These are phyloP conservation scores for Lunularia cruciata DNA, from an alignment of 225 moss, liverwort and hornwort genomes.

Conservation along the genomic window DNA sequence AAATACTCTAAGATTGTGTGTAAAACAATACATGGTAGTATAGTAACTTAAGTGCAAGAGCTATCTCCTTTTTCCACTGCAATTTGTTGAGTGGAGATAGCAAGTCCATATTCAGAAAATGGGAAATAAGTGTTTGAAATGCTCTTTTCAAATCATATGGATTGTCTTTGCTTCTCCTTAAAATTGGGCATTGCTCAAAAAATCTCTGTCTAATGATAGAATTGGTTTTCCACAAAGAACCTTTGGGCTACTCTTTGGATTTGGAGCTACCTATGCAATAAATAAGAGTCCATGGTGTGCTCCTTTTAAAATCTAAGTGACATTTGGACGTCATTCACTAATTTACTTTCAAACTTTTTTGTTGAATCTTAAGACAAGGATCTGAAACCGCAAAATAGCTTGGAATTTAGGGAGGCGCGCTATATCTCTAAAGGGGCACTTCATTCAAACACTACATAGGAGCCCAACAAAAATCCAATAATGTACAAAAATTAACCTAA, in stretches of 20 bases:
- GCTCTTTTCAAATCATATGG: conserved; percentile 20
- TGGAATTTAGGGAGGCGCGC: not conserved
- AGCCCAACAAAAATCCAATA: too few relatives aligned
- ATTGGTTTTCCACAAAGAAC: conserved; percentile 22
- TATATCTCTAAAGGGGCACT: conserved; percentile 11
- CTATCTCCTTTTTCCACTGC: conserved; percentile 17
- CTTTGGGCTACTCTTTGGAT: conserved; percentile 22
- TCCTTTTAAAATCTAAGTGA: not conserved
- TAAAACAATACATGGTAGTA: not conserved
- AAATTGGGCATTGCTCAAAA: conserved; percentile 19
- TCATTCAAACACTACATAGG: too few relatives aligned
- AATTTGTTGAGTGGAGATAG: conserved; percentile 15
- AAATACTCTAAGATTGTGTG: too few relatives aligned
- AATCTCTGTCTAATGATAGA: conserved; percentile 24
- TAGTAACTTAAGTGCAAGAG: conserved; percentile 14
- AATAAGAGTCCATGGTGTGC: conserved; percentile 11
- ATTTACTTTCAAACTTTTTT: not conserved
- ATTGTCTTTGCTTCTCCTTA: conserved; percentile 24
- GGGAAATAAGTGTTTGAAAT: conserved; percentile 23
- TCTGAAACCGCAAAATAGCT: not conserved
- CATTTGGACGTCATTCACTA: not conserved
- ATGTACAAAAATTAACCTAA: too few relatives aligned
- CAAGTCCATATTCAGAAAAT: conserved; percentile 22
- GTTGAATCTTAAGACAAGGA: not conserved
- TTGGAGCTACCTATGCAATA: conserved; percentile 24